Base-by-base conservation (phyloP, 441 rosid genomes). In the Corymbia citriodora region DNA sequence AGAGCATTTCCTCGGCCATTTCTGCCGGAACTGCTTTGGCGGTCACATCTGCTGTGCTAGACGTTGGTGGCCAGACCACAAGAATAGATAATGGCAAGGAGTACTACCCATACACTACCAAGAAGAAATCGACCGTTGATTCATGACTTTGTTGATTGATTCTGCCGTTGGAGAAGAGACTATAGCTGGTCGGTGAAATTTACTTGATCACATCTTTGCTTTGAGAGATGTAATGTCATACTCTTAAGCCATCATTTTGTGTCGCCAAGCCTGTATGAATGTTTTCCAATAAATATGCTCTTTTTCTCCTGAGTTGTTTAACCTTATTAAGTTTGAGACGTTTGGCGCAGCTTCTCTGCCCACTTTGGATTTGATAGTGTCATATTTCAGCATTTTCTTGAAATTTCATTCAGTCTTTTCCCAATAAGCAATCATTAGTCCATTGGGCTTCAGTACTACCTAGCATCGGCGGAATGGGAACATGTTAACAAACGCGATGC, bases 11-110 rank as follows among this genome's bases (percentile, higher is more conserved):
- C 55, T 93, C 97, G 1, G 98, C 99, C 49, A 87, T 97, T 90
- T 91, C 96, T 87, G 99, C 98, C 45, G 99, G 99, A 74, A 87
- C 99, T 33, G 96, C 98, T 36, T 93, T 97, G 55, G 99, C 99
- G 10, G 92, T 95, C 89, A 97, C 99, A 86, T 96, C 99, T 79
- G 93, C 96, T 8, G 4, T 92, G 83, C 95, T 97, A 88, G 99
- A 97, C 92, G 93, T 95, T 16, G 98, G 98, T 48, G 97, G 96
- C 87, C 99, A 96, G 92, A 97, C 98, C 61, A 96, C 96, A 72
- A 97, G 97, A 94, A 86, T 91, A 70, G 99, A 97, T 93, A 94
- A 12, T 3, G 98, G 98, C 90, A 97, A 95, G 94, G 99, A 96
- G 90, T 97, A 96, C 86, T 96, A 95, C 90, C 96, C 97, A 17